A percentile compares a stretch with the other conserved stretches of the same genome.
Conservation (phyloP, 768 basidiomycete species). For the Gymnopilus junonius region DNA sequence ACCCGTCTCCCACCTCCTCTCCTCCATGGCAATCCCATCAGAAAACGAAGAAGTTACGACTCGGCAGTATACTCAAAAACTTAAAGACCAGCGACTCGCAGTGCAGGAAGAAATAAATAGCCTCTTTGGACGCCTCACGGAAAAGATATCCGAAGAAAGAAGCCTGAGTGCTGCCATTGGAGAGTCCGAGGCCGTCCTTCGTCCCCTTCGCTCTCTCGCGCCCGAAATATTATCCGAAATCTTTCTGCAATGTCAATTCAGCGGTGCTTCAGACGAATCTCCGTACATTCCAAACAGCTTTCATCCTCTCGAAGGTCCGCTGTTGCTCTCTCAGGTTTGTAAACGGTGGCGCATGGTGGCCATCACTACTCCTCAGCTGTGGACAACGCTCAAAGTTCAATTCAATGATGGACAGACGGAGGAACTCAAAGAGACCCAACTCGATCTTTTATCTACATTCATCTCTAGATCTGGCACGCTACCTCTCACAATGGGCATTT, state of each 20-base stretch:
- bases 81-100: background rate
- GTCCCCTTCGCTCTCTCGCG: background rate
- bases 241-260: background rate
- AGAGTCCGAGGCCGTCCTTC: background rate
- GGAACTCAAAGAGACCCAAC: background rate
- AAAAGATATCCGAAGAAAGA: background rate
- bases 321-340: background rate
- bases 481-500: background rate
- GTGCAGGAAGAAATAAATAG: too few species aligned
- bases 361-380: background rate
- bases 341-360: background rate
- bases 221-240: constrained; percentile 1
- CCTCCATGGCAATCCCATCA: too few species aligned
- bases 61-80: background rate
- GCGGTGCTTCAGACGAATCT: background rate
- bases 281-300: background rate
- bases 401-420: background rate
- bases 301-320: background rate
- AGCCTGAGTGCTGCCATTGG: too few species aligned
- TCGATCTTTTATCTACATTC: background rate
- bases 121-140: too few species aligned
- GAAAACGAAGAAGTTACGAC: too few species aligned
- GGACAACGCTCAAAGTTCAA: background rate
- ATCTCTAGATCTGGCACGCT: background rate
- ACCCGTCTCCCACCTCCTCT: too few species aligned